Evolutionary conservation across 441 rosid species (phyloP), one percentile per base, ranked within the genome.

Genomic region (Jatropha podagrica): DNA sequence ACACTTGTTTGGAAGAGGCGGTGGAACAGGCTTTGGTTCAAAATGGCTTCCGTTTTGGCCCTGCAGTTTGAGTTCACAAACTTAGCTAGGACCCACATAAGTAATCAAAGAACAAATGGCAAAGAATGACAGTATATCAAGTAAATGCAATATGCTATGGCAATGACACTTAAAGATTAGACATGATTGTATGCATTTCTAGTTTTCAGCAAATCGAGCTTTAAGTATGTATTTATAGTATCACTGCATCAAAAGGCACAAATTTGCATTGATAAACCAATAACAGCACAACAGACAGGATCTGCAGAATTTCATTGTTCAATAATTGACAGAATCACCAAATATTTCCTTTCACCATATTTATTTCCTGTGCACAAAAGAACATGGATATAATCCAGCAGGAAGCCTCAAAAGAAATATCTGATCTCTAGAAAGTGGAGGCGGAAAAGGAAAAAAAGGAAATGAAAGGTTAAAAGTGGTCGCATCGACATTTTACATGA

Each of bases 31-130:
- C 83, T 88, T 96, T 73, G 96, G 97, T 76, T 96, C 98, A 86
- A 92, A 94, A 76, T 96, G 99, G 82, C 99, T 96, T 79, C 99
- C 99, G 68, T 80, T 92, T 91, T 94, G 99, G 14, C 97, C 98
- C 98, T 96, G 88, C 82, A 81, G 66, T 78, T 73, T 44, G 42
- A 55, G 61, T 49, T 49, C 70, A 48, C 74, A 44, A 46, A 79
- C 51, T 73, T 76, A 70, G 52, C 42, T 20, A 73, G 46, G 41
- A 27, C 68, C 62, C 38, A 63, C 15, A 71, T 46, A 60, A n/a
- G 62, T 38, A 66, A 56, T 51, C 13, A 12, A 68, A 76, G 46
- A 32, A 65, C 23, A 51, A 59, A 80, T 74, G 60, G 71, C 10
- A 42, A 60, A 20, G 49, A 62, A 26, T 71, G 52, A 17, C 51